Base-by-base conservation (phyloP, 371 early-diverging fungal genomes). In the Lichtheimia hyalospora region DNA sequence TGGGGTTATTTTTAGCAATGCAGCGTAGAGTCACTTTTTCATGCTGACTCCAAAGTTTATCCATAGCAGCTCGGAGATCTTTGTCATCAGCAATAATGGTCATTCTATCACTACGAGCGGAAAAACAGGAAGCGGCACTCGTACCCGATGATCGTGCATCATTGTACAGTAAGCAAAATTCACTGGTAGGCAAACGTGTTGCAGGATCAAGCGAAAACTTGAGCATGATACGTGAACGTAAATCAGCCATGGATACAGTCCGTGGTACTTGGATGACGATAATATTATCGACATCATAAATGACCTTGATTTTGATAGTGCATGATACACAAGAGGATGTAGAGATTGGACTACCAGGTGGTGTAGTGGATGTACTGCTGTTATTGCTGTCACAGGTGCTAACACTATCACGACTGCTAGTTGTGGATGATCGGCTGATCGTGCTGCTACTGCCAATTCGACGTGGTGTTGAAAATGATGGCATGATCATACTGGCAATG, bases 201-300 rank as follows among this genome's bases (percentile, higher is more conserved):
- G 62, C 40, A 15, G 54, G 61, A 27, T 60, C 61, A 15, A 44
- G 27, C 13, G 51, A 41, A 34, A 71, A 62, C 23, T 71, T 71
- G 18, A 54, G 57, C 16, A 44, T 48, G 41, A 71, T 71, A 13
- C 65, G 51, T 21, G 60, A 43, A 18, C 64, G 55, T 5, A 71
- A 49, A 16, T 62, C 63, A 1, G 54, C 42, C 25, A 71, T 54
- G 10, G 64, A 34, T 18, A 60, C 43, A 14, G 44, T 50, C 5
- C 71, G 65, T 15, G 67, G 71, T 10, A 71, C 65, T 49, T 67
- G 71, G 13, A 71, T 51, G 5, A 71, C 62, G 23, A 71, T 58
- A 16, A 71, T 71, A 42, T 71, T 71, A 24, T 71, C 71, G 13
- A 62, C 25, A 44, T 67, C 67, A 46, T 67, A 67, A 41, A 71